phyloP scores from a whole-genome alignment of 345 rosid genomes.

The Euphorbia lathyris region DNA sequence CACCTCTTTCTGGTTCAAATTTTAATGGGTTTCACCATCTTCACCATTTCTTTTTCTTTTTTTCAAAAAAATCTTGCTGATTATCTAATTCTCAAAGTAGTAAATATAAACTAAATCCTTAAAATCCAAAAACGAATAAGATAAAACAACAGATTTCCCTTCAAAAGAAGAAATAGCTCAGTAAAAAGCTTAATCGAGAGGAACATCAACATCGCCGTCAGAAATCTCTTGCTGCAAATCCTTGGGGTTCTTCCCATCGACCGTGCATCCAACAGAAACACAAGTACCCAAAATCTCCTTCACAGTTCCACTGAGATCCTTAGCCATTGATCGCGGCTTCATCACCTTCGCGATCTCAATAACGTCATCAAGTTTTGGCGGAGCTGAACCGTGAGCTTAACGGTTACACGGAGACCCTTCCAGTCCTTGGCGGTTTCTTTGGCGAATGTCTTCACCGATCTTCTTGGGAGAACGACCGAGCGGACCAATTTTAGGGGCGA shows the following conservation, averaged over 20 bases:
- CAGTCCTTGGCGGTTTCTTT: constrained; percentile 29
- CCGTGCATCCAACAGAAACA: constrained; percentile 27
- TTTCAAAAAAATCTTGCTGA: background rate
- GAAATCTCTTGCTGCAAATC: constrained; percentile 26
- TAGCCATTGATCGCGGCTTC: constrained; percentile 23
- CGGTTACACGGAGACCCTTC: constrained; percentile 32
- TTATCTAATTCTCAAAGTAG: constrained; percentile 1
- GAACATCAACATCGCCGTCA: constrained; percentile 18
- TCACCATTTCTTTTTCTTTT: too few species aligned
- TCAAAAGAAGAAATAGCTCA: background rate
- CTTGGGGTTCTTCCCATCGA: constrained; percentile 25
- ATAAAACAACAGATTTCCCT: background rate
- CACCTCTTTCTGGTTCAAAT: too few species aligned
- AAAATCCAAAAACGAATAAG: constrained; percentile 1
- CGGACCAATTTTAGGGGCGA: constrained; percentile 28
- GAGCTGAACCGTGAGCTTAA: constrained; percentile 30
- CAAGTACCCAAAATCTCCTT: constrained; percentile 32
- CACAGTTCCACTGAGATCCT: constrained; percentile 26
- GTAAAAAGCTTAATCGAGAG: constrained; percentile 11
- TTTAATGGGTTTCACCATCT: too few species aligned
- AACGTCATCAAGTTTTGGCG: constrained; percentile 25
- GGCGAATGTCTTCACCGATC: constrained; percentile 26
- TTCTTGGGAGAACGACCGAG: constrained; percentile 31
- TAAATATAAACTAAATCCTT: too few species aligned
- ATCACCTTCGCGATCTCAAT: constrained; percentile 24